phyloP scores from a whole-genome alignment of 129 eudicot genomes.

The Kitagawia praeruptora region DNA sequence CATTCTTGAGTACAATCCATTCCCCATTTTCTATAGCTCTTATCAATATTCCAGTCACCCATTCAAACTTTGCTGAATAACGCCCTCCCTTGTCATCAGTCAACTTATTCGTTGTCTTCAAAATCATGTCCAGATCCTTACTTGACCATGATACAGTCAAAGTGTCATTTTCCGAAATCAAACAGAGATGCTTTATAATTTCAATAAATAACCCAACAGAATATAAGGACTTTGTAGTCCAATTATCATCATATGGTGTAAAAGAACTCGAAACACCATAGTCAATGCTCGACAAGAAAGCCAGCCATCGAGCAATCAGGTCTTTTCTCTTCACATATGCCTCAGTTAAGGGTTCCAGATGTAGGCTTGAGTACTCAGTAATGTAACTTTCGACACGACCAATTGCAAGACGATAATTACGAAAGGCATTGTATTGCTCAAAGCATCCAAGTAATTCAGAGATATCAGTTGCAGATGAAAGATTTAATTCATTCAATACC shows the following conservation, averaged over 20 bases:
- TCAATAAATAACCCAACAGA: slow-evolving; percentile 40
- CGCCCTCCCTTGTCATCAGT: slow-evolving; percentile 34
- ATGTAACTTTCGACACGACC: slow-evolving; percentile 60
- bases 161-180: slow-evolving; percentile 19
- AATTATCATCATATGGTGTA: slow-evolving; percentile 24
- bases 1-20: slow-evolving; percentile 94
- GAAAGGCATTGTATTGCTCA: slow-evolving; percentile 84
- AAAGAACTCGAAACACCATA: slow-evolving; percentile 25
- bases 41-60: slow-evolving; percentile 75
- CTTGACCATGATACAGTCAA: slow-evolving; percentile 36
- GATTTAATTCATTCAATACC: slow-evolving; percentile 71
- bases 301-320: slow-evolving; percentile 47
- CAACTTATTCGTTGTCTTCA: slow-evolving; percentile 42
- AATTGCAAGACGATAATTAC: slow-evolving; percentile 59
- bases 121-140: slow-evolving; percentile 46
- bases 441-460: slow-evolving; percentile 92
- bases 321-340: slow-evolving; percentile 29
- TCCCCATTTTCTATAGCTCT: slow-evolving; percentile 95
- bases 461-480: slow-evolving; percentile 90
- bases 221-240: slow-evolving; percentile 25
- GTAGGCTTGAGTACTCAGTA: slow-evolving; percentile 48
- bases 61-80: slow-evolving; percentile 78
- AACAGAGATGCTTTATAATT: slow-evolving; percentile 40
- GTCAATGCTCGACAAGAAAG: slow-evolving; percentile 43
- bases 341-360: slow-evolving; percentile 36